phyloP scores from a whole-genome alignment of 2,329 filamentous ascomycete species.

The Scedosporium boydii region DNA sequence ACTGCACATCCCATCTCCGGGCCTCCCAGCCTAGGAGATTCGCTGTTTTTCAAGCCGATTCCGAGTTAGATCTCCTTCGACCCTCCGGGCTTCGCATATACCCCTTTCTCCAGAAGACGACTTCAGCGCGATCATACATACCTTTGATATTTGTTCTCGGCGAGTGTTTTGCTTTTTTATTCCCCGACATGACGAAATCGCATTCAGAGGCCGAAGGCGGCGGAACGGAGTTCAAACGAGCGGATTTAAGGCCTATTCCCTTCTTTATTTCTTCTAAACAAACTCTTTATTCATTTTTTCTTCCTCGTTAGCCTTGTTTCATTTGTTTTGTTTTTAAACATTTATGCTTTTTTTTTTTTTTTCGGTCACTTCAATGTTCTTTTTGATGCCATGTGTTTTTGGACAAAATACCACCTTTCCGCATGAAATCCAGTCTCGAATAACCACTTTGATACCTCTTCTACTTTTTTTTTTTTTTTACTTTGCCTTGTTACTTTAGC shows the following conservation, averaged over 20 bases:
- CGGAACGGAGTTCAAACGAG: neutral
- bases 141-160: neutral
- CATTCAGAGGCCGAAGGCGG: neutral
- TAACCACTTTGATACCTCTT: neutral
- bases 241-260: neutral
- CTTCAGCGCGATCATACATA: neutral
- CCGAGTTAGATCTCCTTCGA: neutral
- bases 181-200: neutral
- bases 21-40: neutral
- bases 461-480: neutral
- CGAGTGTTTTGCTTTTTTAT: neutral
- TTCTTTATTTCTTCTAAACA: neutral
- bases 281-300: neutral
- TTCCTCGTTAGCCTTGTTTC: neutral
- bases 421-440: neutral
- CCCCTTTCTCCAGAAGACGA: too few species aligned
- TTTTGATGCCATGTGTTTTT: constrained; percentile 1
- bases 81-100: neutral
- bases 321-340: neutral
- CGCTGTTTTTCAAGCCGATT: neutral
- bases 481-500: neutral
- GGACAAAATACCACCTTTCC: neutral
- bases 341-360: neutral
- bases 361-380: constrained; percentile 6
- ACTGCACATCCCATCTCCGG: neutral